phyloP scores from a whole-genome alignment of 805 yeast genomes.

The Kregervanrija delftensis region DNA sequence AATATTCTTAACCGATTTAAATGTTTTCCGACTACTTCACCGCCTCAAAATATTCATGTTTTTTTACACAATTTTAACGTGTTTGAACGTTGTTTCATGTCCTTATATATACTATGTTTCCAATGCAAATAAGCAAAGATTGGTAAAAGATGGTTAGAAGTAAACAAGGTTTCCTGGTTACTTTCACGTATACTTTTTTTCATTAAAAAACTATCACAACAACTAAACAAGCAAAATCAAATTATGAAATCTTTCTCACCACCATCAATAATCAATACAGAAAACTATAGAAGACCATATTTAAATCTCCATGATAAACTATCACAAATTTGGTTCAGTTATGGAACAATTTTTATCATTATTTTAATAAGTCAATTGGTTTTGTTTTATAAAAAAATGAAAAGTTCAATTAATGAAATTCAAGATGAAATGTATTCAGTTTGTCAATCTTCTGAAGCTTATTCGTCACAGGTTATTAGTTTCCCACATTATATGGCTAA shows the following conservation, averaged over 20 bases:
- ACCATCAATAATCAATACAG: conserved; percentile 4
- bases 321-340: conserved; percentile 63
- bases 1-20: background rate
- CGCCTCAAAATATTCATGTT: background rate
- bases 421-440: conserved; percentile 31
- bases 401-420: conserved; percentile 34
- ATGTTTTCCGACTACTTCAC: background rate
- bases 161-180: too few relatives aligned
- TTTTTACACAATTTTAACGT: background rate
- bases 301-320: conserved; percentile 45
- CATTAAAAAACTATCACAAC: too few relatives aligned
- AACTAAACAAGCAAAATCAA: background rate
- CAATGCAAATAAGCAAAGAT: too few relatives aligned
- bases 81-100: background rate
- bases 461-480: conserved; percentile 28
- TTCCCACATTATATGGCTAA: conserved; percentile 52
- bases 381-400: conserved; percentile 46
- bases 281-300: conserved; percentile 28
- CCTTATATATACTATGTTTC: too few relatives aligned
- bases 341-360: conserved; percentile 48
- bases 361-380: conserved; percentile 54
- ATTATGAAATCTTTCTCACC: conserved; percentile 6
- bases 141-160: too few relatives aligned
- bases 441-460: conserved; percentile 42
- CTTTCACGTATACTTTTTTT: too few relatives aligned